Base-by-base conservation (phyloP, 768 basidiomycete genomes). In the Termitomyces eurrhizus region DNA sequence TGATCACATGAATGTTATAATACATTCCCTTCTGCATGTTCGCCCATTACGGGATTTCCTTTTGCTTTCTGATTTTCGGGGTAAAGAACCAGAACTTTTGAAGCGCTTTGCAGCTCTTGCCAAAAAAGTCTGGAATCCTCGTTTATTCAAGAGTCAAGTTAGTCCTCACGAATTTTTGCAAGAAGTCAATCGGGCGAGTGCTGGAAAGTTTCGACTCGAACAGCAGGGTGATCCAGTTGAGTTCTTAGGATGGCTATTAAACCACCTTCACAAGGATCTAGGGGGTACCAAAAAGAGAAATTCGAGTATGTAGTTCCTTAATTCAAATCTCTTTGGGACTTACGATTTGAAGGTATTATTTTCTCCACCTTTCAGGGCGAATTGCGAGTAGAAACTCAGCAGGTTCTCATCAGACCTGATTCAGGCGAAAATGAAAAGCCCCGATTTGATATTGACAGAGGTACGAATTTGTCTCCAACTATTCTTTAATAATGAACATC, bases 121-220 rank as follows among this genome's bases (percentile, higher is more conserved):
- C 2, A 93, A 93, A 73, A 95, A 98, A 74, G 70, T 98, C 42
- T 99, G 97, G 97, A 98, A 97, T 74, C 93, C 95, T 9, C 80
- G 88, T 54, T 76, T 96, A 58, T 99, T 99, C 85, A 99, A 99
- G 74, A 89, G 91, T 62, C 97, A 99, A 81, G 95, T 98, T 66
- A 92, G 89, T 66, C 97, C 97, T n/a, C 97, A 99, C 72, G 97
- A 99, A 72, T 95, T 98, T 72, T 76, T 99, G 58, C 97, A 99
- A 74, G 97, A 98, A 75, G 95, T 98, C 58, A 89, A 90, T 66
- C 83, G 93, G 64, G 89, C 90, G 52, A 95, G 93, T 68, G 83
- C 77, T 50, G 95, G 93, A 16, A 94, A 93, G 75, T 98, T 95
- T 76, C 87, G 92, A 63, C 80, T 98, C 65, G 95, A 96, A 68